These are phyloP conservation scores for Phoma sp. DNA, from an alignment of 2,329 filamentous ascomycete species.

Conservation along the genomic window DNA sequence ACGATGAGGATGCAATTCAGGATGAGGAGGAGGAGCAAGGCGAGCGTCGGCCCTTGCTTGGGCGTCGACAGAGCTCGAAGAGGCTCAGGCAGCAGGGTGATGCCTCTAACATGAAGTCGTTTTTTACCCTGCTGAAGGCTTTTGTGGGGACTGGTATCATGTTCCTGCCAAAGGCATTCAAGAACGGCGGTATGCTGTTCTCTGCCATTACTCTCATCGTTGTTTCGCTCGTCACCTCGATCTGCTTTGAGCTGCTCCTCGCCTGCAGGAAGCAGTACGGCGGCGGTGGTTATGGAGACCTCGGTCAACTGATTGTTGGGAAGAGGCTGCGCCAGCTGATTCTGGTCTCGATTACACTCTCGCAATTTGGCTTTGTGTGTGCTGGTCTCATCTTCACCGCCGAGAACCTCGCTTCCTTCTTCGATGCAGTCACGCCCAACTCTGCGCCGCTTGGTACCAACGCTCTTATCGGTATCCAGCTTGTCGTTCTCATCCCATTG, in stretches of 20 bases:
- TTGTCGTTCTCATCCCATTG: slow-evolving; percentile 69
- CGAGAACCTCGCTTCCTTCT: slow-evolving; percentile 73
- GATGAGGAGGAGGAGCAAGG: slow-evolving; percentile 59
- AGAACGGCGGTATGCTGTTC: slow-evolving; percentile 78
- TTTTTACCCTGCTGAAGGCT: slow-evolving; percentile 79
- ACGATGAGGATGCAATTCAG: slow-evolving; percentile 63
- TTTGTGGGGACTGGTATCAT: slow-evolving; percentile 83
- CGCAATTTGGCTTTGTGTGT: slow-evolving; percentile 79
- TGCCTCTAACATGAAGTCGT: slow-evolving; percentile 73
- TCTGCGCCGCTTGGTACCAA: slow-evolving; percentile 60
- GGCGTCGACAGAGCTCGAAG: slow-evolving; percentile 59
- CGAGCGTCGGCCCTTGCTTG: slow-evolving; percentile 68
- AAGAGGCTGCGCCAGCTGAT: slow-evolving; percentile 69
- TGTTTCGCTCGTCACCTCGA: slow-evolving; percentile 70
- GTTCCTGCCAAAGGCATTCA: slow-evolving; percentile 80
- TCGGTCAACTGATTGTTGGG: slow-evolving; percentile 71
- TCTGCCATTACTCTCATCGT: slow-evolving; percentile 71
- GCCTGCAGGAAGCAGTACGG: slow-evolving; percentile 69
- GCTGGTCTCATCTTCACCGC: slow-evolving; percentile 79
- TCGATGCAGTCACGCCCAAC: slow-evolving; percentile 64
- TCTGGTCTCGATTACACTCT: slow-evolving; percentile 72
- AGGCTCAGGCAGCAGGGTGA: slow-evolving; percentile 61
- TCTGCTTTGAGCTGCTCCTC: slow-evolving; percentile 75
- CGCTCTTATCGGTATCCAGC: slow-evolving; percentile 69
- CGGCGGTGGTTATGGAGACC: slow-evolving; percentile 76